phyloP scores from a whole-genome alignment of 768 basidiomycete species.

The Auricularia cornea region DNA sequence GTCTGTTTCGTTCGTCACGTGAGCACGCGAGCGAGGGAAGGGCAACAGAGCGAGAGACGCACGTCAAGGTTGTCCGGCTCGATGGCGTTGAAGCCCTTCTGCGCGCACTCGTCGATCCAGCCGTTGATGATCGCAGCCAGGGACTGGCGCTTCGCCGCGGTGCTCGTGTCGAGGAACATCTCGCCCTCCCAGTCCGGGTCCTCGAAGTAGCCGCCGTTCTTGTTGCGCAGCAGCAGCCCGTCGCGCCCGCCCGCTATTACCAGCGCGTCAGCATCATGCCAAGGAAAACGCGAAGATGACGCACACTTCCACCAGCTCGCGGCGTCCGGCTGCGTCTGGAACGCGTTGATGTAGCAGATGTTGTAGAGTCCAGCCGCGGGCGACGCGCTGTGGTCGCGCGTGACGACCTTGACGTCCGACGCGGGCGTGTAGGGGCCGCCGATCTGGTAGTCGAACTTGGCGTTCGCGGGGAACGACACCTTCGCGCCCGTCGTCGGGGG shows the following conservation, averaged over 20 bases:
- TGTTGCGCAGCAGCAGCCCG: background rate
- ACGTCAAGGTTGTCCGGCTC: slow-evolving; percentile 1
- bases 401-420: background rate
- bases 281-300: background rate
- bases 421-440: background rate
- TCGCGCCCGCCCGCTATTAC: background rate
- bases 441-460: background rate
- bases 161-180: background rate
- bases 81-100: background rate
- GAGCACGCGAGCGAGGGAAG: too few relatives aligned
- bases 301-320: background rate
- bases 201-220: background rate
- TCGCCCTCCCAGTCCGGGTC: slow-evolving; percentile 1
- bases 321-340: background rate
- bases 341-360: background rate
- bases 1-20: background rate
- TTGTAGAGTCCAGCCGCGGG: background rate
- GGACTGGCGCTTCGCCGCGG: background rate
- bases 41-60: background rate
- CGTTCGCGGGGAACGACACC: background rate
- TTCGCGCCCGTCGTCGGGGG: too few relatives aligned
- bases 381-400: background rate
- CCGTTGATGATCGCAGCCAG: background rate
- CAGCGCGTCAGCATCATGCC: background rate
- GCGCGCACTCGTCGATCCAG: background rate